Percentiles rank a stretch among this genome's conserved stretches.
phyloP scores from a whole-genome alignment of 2,329 filamentous ascomycete genomes.

The Allantophomopsis lycopodina region DNA sequence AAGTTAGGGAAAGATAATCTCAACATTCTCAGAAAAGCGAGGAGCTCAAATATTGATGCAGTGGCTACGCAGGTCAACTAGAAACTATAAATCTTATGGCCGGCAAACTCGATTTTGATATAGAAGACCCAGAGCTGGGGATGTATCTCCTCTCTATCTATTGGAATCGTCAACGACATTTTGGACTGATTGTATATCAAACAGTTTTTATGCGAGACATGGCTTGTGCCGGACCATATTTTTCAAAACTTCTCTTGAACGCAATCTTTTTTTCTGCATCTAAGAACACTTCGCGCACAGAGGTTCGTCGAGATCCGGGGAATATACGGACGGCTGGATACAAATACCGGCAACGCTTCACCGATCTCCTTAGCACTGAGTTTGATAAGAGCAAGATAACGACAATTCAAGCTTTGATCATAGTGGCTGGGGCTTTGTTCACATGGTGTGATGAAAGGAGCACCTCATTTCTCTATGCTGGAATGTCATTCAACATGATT shows the following conservation, averaged over 20 bases:
- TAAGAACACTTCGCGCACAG: slow-evolving; percentile 13
- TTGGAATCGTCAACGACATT: slow-evolving; percentile 38
- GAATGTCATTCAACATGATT: slow-evolving; percentile 39
- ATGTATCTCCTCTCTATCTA: slow-evolving; percentile 35
- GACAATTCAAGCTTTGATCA: slow-evolving; percentile 36
- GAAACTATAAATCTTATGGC: slow-evolving; percentile 30
- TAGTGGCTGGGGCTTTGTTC: slow-evolving; percentile 36
- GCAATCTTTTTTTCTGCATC: slow-evolving; percentile 19
- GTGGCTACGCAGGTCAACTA: slow-evolving; percentile 22
- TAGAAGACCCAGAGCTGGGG: slow-evolving; percentile 34
- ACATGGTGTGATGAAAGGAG: slow-evolving; percentile 33
- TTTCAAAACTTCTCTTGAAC: slow-evolving; percentile 23
- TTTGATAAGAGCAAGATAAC: slow-evolving; percentile 35
- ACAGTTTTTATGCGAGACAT: slow-evolving; percentile 34
- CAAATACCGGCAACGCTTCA: slow-evolving; percentile 21
- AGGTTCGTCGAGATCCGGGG: slow-evolving; percentile 8
- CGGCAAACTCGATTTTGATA: slow-evolving; percentile 38
- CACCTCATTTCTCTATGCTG: slow-evolving; percentile 42
- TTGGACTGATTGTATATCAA: slow-evolving; percentile 33
- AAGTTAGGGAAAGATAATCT: not conserved
- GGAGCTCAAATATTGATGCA: not conserved
- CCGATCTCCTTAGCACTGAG: slow-evolving; percentile 28
- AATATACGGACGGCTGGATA: slow-evolving; percentile 11
- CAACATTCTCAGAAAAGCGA: not conserved
- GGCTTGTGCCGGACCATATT: slow-evolving; percentile 19